These are phyloP conservation scores for Trichomonas vaginalis DNA, from an alignment of 208 protist species.

Conservation along the genomic window DNA sequence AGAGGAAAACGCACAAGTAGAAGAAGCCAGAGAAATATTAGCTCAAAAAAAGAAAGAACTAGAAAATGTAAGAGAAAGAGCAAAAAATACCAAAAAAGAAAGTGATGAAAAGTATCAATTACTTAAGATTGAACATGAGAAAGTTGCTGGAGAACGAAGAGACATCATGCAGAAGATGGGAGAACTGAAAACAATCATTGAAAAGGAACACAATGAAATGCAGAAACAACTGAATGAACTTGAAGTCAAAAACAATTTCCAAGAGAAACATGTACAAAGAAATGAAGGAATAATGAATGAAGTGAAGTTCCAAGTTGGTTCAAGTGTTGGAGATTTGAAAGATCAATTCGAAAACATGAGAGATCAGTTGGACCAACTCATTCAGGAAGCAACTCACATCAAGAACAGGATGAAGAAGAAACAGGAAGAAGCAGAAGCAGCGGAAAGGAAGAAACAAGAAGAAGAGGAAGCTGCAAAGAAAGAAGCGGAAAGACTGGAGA, in stretches of 20 bases:
- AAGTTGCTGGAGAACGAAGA: not conserved
- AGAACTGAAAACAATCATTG: not conserved
- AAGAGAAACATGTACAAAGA: not conserved
- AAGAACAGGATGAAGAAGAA: not conserved
- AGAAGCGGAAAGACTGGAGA: not conserved
- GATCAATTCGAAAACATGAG: not conserved
- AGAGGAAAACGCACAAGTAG: not conserved
- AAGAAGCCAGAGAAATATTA: not conserved
- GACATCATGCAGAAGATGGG: not conserved
- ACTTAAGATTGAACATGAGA: not conserved
- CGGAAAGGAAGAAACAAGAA: not conserved
- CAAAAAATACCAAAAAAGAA: not conserved
- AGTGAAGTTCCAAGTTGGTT: not conserved
- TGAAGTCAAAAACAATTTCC: not conserved
- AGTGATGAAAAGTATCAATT: not conserved
- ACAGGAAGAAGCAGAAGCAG: not conserved
- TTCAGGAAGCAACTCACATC: not conserved
- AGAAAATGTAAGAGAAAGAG: not conserved
- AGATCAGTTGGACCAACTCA: not conserved
- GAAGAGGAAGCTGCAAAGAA: not conserved
- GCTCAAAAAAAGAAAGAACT: not conserved
- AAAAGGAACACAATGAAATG: not conserved
- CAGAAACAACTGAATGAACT: not conserved
- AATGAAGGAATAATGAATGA: not conserved
- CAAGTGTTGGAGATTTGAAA: not conserved